Conservation (phyloP, 2,329 filamentous ascomycete species). For the Myriangium duriaei region DNA sequence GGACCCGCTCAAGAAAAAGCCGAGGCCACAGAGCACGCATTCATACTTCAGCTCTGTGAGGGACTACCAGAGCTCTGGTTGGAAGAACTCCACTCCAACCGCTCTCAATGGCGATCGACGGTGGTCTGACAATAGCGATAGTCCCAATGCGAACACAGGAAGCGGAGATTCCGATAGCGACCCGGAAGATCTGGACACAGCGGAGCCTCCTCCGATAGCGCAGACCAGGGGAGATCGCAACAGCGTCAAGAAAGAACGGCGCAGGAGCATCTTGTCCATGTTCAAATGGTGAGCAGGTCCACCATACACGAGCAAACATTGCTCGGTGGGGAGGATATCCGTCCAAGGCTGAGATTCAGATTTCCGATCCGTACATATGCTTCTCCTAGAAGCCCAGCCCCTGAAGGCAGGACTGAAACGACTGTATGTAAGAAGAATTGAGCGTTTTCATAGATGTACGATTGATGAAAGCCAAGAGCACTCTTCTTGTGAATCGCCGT, state of each 20-base stretch:
- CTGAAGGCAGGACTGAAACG: too few relatives aligned
- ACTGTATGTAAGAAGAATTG: too few relatives aligned
- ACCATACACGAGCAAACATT: too few relatives aligned
- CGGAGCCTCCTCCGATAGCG: constrained; percentile 15
- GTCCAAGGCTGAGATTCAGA: too few relatives aligned
- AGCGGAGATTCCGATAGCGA: not conserved
- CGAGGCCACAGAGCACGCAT: constrained; percentile 2
- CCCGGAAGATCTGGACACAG: not conserved
- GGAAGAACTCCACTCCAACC: not conserved
- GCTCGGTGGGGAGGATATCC: too few relatives aligned
- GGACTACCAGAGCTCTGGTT: not conserved
- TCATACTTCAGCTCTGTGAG: constrained; percentile 4
- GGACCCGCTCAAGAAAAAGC: constrained; percentile 7
- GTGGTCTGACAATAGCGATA: constrained; percentile 4
- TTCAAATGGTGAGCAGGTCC: constrained; percentile 24
- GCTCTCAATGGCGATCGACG: not conserved
- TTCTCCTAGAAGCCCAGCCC: too few relatives aligned
- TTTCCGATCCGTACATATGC: too few relatives aligned
- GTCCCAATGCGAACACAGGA: not conserved
- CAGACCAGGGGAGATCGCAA: constrained; percentile 16
- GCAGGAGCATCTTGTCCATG: constrained; percentile 35
- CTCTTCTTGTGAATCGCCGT: too few relatives aligned
- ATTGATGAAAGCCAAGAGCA: too few relatives aligned
- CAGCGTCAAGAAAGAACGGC: constrained; percentile 30
- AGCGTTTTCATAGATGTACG: too few relatives aligned